These are phyloP conservation scores for Inga oerstediana DNA, from an alignment of 306 rosid genomes.

Conservation along the genomic window DNA sequence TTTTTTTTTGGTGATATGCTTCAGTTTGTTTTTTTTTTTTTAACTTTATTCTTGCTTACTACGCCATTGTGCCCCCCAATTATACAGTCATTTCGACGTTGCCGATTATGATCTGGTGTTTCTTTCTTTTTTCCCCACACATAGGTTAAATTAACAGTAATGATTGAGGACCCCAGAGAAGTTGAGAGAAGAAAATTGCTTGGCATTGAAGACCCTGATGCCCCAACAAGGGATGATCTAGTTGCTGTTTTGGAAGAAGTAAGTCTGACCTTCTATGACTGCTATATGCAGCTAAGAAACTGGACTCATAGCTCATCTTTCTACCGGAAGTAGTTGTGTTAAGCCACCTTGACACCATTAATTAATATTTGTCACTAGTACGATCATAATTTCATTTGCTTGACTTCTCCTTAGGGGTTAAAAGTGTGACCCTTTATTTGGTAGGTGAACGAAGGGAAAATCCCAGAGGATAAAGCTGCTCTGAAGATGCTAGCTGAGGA, in stretches of 20 bases:
- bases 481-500: constrained; percentile 87
- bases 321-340: background rate
- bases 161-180: constrained; percentile 96
- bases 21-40: background rate
- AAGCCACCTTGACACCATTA: background rate
- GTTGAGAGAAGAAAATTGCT: constrained; percentile 85
- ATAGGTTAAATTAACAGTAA: constrained; percentile 82
- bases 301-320: constrained; percentile 17
- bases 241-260: constrained; percentile 83
- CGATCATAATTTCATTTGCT: background rate
- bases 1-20: background rate
- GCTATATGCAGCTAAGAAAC: background rate
- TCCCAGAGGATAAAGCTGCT: constrained; percentile 67
- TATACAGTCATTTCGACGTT: constrained; percentile 5
- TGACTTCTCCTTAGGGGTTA: background rate
- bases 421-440: constrained; percentile 30
- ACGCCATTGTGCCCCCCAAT: background rate
- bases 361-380: background rate
- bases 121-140: constrained; percentile 1
- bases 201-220: constrained; percentile 83
- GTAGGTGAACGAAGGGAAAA: constrained; percentile 84
- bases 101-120: background rate
- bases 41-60: background rate
- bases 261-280: constrained; percentile 25
- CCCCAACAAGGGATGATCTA: constrained; percentile 85